These are phyloP conservation scores for Parietichytrium sp. DNA, from an alignment of 108 stramenopile genomes.

Conservation along the genomic window DNA sequence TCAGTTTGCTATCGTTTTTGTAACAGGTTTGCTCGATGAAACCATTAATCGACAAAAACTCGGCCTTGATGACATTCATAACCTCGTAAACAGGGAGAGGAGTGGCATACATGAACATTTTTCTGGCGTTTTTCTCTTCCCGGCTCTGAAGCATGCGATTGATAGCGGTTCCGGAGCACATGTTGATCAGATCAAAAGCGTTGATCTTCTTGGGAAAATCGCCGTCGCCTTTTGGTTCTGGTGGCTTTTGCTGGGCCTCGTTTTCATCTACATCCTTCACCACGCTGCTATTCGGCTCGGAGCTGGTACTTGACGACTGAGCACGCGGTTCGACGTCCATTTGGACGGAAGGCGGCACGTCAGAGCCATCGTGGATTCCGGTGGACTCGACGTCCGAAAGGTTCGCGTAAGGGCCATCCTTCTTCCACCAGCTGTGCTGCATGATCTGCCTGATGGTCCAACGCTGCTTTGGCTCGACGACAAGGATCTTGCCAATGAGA, in stretches of 20 bases:
- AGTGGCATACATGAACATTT: slow-evolving; percentile 10
- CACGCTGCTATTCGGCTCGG: not conserved
- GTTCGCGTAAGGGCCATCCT: slow-evolving; percentile 21
- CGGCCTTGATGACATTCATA: slow-evolving; percentile 11
- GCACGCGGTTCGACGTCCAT: not conserved
- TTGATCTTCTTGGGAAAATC: slow-evolving; percentile 25
- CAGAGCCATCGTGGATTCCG: not conserved
- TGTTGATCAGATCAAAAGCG: slow-evolving; percentile 42
- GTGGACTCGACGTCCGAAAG: not conserved
- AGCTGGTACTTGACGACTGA: not conserved
- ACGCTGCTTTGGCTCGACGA: slow-evolving; percentile 64
- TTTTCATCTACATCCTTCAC: slow-evolving; percentile 36
- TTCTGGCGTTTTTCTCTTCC: not conserved
- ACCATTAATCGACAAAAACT: not conserved
- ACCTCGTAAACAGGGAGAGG: not conserved
- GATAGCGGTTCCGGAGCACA: slow-evolving; percentile 41
- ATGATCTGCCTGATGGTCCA: slow-evolving; percentile 53
- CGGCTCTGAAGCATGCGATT: slow-evolving; percentile 34
- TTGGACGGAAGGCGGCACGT: not conserved
- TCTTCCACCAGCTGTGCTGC: slow-evolving; percentile 54
- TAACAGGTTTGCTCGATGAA: slow-evolving; percentile 25
- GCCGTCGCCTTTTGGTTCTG: not conserved
- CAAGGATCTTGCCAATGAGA: slow-evolving; percentile 70
- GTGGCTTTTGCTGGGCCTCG: not conserved
- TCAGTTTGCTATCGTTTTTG: slow-evolving; percentile 23